Conservation (phyloP, 306 rosid species). For the Inga laurina region DNA sequence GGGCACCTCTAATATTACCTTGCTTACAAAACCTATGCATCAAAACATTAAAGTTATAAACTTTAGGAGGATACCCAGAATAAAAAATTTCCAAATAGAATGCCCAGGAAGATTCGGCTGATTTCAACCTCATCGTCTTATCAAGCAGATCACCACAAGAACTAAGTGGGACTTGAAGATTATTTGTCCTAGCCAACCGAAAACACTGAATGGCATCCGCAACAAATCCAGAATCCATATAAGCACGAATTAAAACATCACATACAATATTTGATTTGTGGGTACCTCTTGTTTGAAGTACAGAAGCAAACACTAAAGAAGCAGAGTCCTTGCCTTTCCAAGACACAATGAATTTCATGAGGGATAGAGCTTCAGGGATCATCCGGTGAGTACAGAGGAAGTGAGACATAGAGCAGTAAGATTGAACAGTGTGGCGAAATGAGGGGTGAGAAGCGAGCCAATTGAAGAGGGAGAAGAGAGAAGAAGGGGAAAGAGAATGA, state of each 20-base stretch:
- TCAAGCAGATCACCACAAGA: conserved; percentile 63
- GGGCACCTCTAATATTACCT: conserved; percentile 53
- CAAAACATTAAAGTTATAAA: conserved; percentile 63
- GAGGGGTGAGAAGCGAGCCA: conserved; percentile 60
- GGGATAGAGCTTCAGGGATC: conserved; percentile 57
- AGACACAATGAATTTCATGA: conserved; percentile 58
- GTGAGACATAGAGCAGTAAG: conserved; percentile 69
- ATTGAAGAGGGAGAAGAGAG: conserved; percentile 77
- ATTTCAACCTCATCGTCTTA: conserved; percentile 41
- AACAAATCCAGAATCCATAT: conserved; percentile 52
- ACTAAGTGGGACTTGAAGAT: conserved; percentile 42
- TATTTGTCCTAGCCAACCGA: conserved; percentile 45
- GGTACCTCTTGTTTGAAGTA: conserved; percentile 42
- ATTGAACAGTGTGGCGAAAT: conserved; percentile 66
- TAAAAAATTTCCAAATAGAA: conserved; percentile 69
- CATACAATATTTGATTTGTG: conserved; percentile 40
- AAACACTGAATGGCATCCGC: conserved; percentile 64
- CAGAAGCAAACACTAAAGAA: conserved; percentile 42
- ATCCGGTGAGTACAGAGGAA: conserved; percentile 55
- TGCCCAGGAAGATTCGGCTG: conserved; percentile 48
- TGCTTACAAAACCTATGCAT: conserved; percentile 72
- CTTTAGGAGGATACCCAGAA: conserved; percentile 67
- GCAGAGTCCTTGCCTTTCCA: conserved; percentile 66
- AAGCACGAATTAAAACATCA: conserved; percentile 62
- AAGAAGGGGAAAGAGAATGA: conserved; percentile 57